Evolutionary conservation across 768 basidiomycete genomes (phyloP), one percentile per base, ranked within the genome.

Genomic region (Tricholoma flavovirens): DNA sequence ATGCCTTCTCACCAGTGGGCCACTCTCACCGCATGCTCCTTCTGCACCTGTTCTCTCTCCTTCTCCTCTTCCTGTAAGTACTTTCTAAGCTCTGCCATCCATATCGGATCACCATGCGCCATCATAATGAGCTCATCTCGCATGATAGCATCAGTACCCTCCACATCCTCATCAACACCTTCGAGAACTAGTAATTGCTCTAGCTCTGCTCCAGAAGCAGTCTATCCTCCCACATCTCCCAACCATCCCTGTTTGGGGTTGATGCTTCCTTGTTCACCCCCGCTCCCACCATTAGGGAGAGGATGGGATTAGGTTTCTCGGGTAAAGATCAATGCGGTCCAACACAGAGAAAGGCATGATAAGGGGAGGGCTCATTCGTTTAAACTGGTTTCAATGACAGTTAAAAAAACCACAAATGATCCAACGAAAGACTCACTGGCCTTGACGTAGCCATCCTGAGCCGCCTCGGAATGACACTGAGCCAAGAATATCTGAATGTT

Each of bases 81-180:
- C 32, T 29, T 61, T 42, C 36, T 33, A 24, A 61, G 53, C 49
- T 62, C 61, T 45, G 49, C 32, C 32, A 56, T 57, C 61, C 61
- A 62, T 26, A 57, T 49, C 21, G 55, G 58, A 49, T 55, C 45
- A 15, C 19, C 40, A 21, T 38, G 29, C 17, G 56, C 56, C 50
- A 57, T 14, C 53, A 62, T 29, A 26, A 52, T 57, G 40, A 62
- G 58, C 48, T 62, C 58, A 19, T 62, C 61, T 50, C 53, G 51
- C 33, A 40, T 55, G 22, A 53, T 59, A 45, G 56, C 56, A 55
- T 62, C 56, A n/a, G 53, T 56, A 15, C 53, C 61, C 26, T 60
- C 53, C 15, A 53, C 59, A 58, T 56, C 61, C 42, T 59, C 58
- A 49, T 60, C 54, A 32, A 62, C 56, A 43, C 33, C 59, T 52